A percentile compares a stretch with the other conserved stretches of the same genome.
Evolutionary conservation across 2,329 filamentous ascomycete species (phyloP).

Genomic region (Trichoderma sp.): DNA sequence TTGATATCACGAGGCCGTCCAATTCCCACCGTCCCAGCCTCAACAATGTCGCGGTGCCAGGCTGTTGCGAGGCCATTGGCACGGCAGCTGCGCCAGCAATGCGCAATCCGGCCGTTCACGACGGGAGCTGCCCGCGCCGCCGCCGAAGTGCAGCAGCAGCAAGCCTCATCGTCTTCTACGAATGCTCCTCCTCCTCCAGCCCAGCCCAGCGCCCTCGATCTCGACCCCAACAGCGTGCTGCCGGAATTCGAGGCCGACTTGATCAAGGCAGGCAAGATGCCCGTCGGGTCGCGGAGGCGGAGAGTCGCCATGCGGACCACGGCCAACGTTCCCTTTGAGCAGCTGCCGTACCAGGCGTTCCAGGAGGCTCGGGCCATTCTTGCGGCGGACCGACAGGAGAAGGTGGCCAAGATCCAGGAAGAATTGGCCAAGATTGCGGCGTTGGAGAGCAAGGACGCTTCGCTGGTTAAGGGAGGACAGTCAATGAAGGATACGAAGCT

Average conservation of each 20-base stretch:
- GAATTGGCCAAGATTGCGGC: conserved; percentile 67
- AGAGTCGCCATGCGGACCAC: conserved; percentile 67
- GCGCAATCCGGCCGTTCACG: conserved; percentile 37
- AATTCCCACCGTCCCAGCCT: background rate
- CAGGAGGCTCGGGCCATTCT: conserved; percentile 89
- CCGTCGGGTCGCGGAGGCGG: conserved; percentile 80
- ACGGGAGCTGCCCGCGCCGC: conserved; percentile 32
- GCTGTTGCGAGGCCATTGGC: conserved; percentile 56
- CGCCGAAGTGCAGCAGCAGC: conserved; percentile 29
- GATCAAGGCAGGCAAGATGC: conserved; percentile 64
- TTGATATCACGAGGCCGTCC: background rate
- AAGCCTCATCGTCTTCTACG: background rate
- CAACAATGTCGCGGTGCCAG: conserved; percentile 56
- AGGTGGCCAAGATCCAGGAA: conserved; percentile 67
- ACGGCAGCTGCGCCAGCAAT: conserved; percentile 48
- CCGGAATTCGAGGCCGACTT: conserved; percentile 60
- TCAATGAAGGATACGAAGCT: conserved; percentile 64
- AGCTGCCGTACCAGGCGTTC: conserved; percentile 95
- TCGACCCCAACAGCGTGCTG: conserved; percentile 68
- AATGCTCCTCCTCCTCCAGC: too few species aligned
- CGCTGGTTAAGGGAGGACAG: conserved; percentile 60
- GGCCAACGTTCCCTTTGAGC: conserved; percentile 78
- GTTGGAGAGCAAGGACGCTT: conserved; percentile 57
- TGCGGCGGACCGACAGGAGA: conserved; percentile 74
- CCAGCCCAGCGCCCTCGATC: conserved; percentile 40